Evolutionary conservation across 202 grass and related monocot genomes (phyloP), one percentile per base, ranked within the genome.

Genomic region (Bolboschoenoplectus hybrid): DNA sequence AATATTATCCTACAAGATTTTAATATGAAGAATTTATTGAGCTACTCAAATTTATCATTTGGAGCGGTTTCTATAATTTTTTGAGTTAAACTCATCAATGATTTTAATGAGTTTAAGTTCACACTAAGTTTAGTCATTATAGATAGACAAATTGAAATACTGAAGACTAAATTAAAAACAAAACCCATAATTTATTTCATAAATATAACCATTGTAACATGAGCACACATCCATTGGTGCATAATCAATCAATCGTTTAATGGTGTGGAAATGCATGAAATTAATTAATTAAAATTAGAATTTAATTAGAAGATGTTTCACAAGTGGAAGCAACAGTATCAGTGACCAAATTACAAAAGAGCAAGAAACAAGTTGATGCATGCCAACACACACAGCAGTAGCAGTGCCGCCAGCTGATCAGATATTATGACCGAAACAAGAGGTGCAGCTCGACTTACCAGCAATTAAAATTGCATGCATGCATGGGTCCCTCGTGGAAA

Each of bases 261-360:
- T 76, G 50, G 50, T 36, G 73, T 36, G 4, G 4, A 76, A 53
- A 55, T 49, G 26, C 26, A 26, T 26, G 16, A 6, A 52, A 6
- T 8, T 17, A 19, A 3, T 19, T n/a, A 45, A 71, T 9, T 2
- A 7, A 4, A 39, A 13, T 13, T 49, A 72, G 26, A 26, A 47
- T 10, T 12, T 26, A 26, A 73, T 10, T 11, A 26, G 26, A 66
- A 82, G 62, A 82, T 82, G 61, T 82, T 51, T 41, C 2, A 47
- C 17, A 50, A 82, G 80, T 82, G 40, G 63, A 64, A 47, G 60
- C 40, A 82, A 82, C 80, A 82, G 60, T 66, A 49, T 26, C 41
- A 58, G 35, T 79, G 52, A 78, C 74, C 51, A 5, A 78, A 78
- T 26, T 26, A 26, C 26, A 32, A 73, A 75, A 52, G 49, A 13